Base-by-base conservation (phyloP, 2,329 filamentous ascomycete genomes). In the Mollisiaceae sp. region DNA sequence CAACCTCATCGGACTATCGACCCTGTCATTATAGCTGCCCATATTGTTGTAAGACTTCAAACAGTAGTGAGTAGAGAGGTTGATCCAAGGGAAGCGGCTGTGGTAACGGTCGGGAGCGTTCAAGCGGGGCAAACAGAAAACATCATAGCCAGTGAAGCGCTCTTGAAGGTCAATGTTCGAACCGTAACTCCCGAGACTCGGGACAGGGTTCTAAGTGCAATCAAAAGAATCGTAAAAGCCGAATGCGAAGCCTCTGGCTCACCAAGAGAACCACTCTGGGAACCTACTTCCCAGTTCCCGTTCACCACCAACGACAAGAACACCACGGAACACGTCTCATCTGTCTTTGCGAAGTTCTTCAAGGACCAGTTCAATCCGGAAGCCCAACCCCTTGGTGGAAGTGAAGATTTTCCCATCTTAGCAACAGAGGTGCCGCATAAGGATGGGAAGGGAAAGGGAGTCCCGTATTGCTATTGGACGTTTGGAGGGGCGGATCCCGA, bases 211-310 rank as follows among this genome's bases (percentile, higher is more conserved):
- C 59, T 79, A 2, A 70, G 69, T 1, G 71, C 78, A 0, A 79
- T 84, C n/a, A 73, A 75, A 60, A 73, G 78, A 0, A 79, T 84
- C 14, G 79, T 89, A 0, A 76, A 82, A n/a, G 83, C 84, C 0
- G 88, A 90, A 68, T 72, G 67, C 36, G 62, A 68, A 22, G 70
- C 70, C 1, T 82, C 81, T n/a, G 66, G 75, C 1, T 85, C 85
- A 0, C 77, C 78, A 0, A 64, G 67, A n/a, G 66, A 68, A 11
- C 71, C 74, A 0, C 50, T 67, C 0, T 70, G 71, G 45, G 65
- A 68, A 41, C 15, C 47, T 9, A 74, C 65, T 1, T 60, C 60
- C 4, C 60, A 56, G 0, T 69, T 73, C 35, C 74, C 74, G 2
- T 68, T 70, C 24, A 71, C 69, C 1, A 63, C 69, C 38, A 75